phyloP scores from a whole-genome alignment of 805 yeast species.

The Barnettozyma sp. region DNA sequence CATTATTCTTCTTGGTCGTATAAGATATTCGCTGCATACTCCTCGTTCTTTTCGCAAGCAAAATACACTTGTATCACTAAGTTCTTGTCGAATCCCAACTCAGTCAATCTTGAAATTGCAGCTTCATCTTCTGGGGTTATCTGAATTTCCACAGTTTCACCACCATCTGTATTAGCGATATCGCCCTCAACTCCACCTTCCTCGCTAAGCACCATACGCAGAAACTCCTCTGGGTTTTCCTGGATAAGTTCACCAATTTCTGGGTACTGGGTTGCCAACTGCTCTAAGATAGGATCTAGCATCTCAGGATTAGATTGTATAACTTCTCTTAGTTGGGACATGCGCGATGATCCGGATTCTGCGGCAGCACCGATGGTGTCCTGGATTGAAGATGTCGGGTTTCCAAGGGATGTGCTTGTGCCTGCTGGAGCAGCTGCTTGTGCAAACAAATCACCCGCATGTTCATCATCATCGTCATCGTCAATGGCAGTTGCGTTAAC shows the following conservation, averaged over 20 bases:
- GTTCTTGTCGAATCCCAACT: slow-evolving; percentile 85
- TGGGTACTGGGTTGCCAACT: slow-evolving; percentile 75
- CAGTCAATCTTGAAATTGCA: slow-evolving; percentile 86
- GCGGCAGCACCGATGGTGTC: no score
- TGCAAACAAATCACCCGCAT: slow-evolving; percentile 29
- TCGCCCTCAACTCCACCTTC: slow-evolving; percentile 34
- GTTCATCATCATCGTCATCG: slow-evolving; percentile 22
- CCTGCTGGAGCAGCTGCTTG: slow-evolving; percentile 40
- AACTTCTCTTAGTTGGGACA: slow-evolving; percentile 61
- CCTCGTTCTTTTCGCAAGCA: slow-evolving; percentile 98
- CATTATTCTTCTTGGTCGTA: slow-evolving; percentile 42
- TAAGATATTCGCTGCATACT: slow-evolving; percentile 87
- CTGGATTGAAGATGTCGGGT: no score
- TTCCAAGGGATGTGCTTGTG: no score
- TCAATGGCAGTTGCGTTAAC: slow-evolving; percentile 19
- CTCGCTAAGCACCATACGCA: slow-evolving; percentile 60
- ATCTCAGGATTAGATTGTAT: slow-evolving; percentile 83
- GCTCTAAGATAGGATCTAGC: slow-evolving; percentile 76
- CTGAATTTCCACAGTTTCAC: slow-evolving; percentile 40
- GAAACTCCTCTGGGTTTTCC: slow-evolving; percentile 83
- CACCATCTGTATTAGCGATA: slow-evolving; percentile 28
- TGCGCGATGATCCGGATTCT: no score
- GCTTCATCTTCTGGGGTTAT: slow-evolving; percentile 78
- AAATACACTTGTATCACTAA: slow-evolving; percentile 88
- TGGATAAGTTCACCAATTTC: slow-evolving; percentile 75